A percentile compares a stretch with the other conserved stretches of the same genome.
Conservation (phyloP, 176 grass and related monocot genomes). For the Oryza meyeriana region DNA sequence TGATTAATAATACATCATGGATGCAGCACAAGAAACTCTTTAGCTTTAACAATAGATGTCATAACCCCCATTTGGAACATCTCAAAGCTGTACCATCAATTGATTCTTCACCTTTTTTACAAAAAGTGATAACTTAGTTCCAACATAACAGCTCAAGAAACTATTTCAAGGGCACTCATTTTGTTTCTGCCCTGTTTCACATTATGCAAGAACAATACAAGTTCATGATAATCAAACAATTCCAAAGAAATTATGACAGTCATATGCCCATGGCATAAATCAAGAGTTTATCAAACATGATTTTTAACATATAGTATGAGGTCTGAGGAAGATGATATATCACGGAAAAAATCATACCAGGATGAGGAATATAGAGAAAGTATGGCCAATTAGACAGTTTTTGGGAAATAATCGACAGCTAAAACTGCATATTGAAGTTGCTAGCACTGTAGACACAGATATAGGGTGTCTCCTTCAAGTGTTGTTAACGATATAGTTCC, state of each 20-base stretch:
- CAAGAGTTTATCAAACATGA: constrained; percentile 9
- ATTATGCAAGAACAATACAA: constrained; percentile 4
- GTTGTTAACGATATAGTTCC: not conserved
- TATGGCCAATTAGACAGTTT: not conserved
- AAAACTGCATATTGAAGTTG: too few relatives aligned
- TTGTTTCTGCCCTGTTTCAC: constrained; percentile 16
- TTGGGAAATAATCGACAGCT: too few relatives aligned
- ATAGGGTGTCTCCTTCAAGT: not conserved
- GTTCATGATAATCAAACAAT: constrained; percentile 2
- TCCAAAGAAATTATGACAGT: not conserved
- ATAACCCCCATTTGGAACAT: not conserved
- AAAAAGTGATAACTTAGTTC: constrained; percentile 1
- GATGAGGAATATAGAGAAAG: not conserved
- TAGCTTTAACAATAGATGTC: not conserved
- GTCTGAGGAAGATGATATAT: not conserved
- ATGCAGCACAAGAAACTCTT: not conserved
- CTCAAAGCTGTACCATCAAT: not conserved
- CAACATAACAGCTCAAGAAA: not conserved
- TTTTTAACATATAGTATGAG: not conserved
- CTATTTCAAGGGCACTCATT: not conserved
- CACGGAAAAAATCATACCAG: not conserved
- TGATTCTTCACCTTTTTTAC: not conserved
- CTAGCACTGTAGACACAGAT: not conserved
- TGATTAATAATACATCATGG: not conserved
- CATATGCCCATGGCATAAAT: not conserved